A percentile compares a stretch with the other conserved stretches of the same genome.
Evolutionary conservation across 495 filamentous ascomycete species (phyloP).

Genomic region (Neurospora pannonica): DNA sequence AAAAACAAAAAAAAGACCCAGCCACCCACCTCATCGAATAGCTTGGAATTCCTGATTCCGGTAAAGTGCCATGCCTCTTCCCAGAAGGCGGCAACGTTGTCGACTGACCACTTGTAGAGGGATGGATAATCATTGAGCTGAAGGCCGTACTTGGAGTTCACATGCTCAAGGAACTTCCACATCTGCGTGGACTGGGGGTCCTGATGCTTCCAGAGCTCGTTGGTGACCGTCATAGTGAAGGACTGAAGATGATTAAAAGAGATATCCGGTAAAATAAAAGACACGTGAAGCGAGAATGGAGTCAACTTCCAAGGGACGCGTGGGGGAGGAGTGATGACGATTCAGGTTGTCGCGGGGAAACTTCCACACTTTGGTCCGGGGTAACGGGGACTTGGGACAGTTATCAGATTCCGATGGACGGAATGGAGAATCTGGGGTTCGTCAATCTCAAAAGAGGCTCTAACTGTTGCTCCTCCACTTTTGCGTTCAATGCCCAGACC

Average conservation of each 20-base stretch:
- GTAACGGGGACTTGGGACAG: background rate
- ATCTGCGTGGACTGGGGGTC: slow-evolving; percentile 57
- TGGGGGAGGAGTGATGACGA: background rate
- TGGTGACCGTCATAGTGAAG: slow-evolving; percentile 21
- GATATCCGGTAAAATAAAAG: background rate
- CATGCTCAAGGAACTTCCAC: slow-evolving; percentile 55
- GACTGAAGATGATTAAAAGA: background rate
- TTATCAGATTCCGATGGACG: background rate
- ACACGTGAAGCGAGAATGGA: background rate
- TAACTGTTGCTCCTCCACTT: background rate
- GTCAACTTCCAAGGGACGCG: background rate
- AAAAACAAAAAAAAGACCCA: background rate
- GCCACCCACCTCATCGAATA: slow-evolving; percentile 48
- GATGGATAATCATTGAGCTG: slow-evolving; percentile 54
- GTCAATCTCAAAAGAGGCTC: background rate
- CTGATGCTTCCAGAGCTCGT: slow-evolving; percentile 65
- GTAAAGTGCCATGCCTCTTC: slow-evolving; percentile 75
- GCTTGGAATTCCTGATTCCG: slow-evolving; percentile 56
- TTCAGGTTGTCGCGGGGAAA: background rate
- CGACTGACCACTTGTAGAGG: slow-evolving; percentile 76
- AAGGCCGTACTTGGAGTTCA: slow-evolving; percentile 58
- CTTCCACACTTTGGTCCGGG: background rate
- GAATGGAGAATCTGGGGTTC: background rate
- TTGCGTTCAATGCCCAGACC: background rate
- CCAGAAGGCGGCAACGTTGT: slow-evolving; percentile 72